These are phyloP conservation scores for Blastocladiella britannica DNA, from an alignment of 192 early-diverging fungal species.

Conservation along the genomic window DNA sequence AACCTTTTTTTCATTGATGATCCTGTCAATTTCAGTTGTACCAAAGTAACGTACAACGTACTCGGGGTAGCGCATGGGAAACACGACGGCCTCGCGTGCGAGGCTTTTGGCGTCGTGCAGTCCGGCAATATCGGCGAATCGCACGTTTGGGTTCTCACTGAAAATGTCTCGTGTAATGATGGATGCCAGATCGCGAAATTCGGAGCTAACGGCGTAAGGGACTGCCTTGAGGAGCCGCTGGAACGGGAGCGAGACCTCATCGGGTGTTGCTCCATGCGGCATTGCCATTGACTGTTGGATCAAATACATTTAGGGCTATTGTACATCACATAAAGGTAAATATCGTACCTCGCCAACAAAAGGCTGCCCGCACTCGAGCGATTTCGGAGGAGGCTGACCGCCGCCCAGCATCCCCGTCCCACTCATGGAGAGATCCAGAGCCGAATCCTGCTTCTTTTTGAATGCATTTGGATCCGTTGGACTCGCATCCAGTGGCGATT, in stretches of 20 bases:
- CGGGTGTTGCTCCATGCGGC: conserved; percentile 1
- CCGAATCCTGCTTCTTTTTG: too few relatives aligned
- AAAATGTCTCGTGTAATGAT: conserved; percentile 31
- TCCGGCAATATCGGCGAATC: conserved; percentile 27
- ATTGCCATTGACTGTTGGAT: too few relatives aligned
- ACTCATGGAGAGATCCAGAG: too few relatives aligned
- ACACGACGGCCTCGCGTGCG: conserved; percentile 28
- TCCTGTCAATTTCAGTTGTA: background rate
- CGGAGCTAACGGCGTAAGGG: conserved; percentile 19
- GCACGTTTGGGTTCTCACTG: conserved; percentile 23
- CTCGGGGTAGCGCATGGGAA: conserved; percentile 9
- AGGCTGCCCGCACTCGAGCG: too few relatives aligned
- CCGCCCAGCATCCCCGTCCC: too few relatives aligned
- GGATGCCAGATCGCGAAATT: conserved; percentile 23
- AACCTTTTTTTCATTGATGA: background rate
- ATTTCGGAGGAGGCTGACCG: too few relatives aligned
- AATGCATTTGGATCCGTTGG: too few relatives aligned
- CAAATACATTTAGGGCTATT: too few relatives aligned
- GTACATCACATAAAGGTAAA: too few relatives aligned
- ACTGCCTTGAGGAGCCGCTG: conserved; percentile 24
- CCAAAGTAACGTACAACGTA: background rate
- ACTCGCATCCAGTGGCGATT: too few relatives aligned
- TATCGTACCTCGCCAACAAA: too few relatives aligned
- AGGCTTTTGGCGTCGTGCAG: conserved; percentile 21
- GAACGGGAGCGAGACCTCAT: conserved; percentile 1